Conservation (phyloP, 2,329 filamentous ascomycete genomes). For the Erysiphe pulchra region DNA sequence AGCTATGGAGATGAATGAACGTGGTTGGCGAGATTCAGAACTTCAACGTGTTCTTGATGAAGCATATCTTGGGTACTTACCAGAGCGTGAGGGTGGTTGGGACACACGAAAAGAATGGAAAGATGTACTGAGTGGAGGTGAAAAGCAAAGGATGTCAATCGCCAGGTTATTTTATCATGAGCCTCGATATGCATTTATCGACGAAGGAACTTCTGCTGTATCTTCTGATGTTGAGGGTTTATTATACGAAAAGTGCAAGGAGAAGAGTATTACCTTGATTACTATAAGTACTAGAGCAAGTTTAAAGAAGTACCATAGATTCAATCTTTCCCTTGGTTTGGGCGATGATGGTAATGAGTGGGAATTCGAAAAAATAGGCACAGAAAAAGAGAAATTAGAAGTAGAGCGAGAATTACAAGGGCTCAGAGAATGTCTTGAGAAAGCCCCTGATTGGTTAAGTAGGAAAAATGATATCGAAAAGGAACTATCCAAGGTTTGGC, state of each 20-base stretch:
- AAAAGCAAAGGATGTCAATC: constrained; percentile 90
- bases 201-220: constrained; percentile 87
- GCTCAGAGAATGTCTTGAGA: constrained; percentile 49
- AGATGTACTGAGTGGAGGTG: constrained; percentile 84
- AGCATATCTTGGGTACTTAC: constrained; percentile 67
- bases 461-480: constrained; percentile 57
- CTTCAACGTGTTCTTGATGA: constrained; percentile 57
- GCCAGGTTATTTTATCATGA: constrained; percentile 84
- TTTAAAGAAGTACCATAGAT: constrained; percentile 87
- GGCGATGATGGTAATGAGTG: constrained; percentile 66
- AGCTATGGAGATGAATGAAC: constrained; percentile 75
- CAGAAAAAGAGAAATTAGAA: constrained; percentile 72
- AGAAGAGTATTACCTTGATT: constrained; percentile 79
- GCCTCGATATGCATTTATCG: constrained; percentile 77
- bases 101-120: constrained; percentile 97
- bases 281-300: constrained; percentile 89
- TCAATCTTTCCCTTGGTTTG: constrained; percentile 61
- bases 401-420: constrained; percentile 81
- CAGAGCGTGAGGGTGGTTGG: constrained; percentile 83
- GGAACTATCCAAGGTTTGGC: constrained; percentile 32
- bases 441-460: constrained; percentile 64
- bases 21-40: constrained; percentile 51
- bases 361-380: constrained; percentile 85
- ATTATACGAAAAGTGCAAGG: constrained; percentile 79
- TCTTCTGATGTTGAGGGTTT: constrained; percentile 85